Evolutionary conservation across 495 filamentous ascomycete species (phyloP).

Genomic region (Penicillium steckii): DNA sequence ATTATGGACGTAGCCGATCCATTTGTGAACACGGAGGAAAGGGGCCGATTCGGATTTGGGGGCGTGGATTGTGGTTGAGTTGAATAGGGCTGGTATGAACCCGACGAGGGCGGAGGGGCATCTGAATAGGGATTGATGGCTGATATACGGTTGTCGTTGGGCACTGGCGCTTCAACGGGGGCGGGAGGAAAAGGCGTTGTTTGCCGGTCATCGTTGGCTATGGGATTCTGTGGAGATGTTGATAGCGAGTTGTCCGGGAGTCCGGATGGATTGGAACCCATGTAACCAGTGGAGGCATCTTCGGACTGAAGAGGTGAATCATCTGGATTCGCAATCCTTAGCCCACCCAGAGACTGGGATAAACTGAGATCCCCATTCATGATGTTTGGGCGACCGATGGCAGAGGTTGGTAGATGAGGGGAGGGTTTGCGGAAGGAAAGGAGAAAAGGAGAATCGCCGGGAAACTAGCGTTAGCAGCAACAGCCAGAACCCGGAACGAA

Average conservation of each 20-base stretch:
- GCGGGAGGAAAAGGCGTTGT: conserved; percentile 22
- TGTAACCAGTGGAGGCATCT: conserved; percentile 35
- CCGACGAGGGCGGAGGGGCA: conserved; percentile 19
- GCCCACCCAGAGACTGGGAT: conserved; percentile 86
- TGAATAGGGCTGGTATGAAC: conserved; percentile 37
- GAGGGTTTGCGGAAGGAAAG: conserved; percentile 5
- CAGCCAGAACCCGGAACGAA: background rate
- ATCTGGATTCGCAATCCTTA: conserved; percentile 97
- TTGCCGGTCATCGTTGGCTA: conserved; percentile 15
- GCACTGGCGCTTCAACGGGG: conserved; percentile 17
- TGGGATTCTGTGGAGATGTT: conserved; percentile 24
- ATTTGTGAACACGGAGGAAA: conserved; percentile 56
- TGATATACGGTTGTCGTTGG: conserved; percentile 31
- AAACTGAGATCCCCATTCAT: conserved; percentile 95
- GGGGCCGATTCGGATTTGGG: conserved; percentile 47
- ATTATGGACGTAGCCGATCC: conserved; percentile 34
- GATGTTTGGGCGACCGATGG: conserved; percentile 17
- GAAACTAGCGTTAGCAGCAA: background rate
- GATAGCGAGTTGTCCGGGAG: conserved; percentile 27
- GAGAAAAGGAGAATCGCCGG: background rate
- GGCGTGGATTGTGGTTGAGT: conserved; percentile 43
- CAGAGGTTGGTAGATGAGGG: conserved; percentile 7
- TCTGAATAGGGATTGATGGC: conserved; percentile 23
- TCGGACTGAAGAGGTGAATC: conserved; percentile 64
- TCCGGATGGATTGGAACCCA: conserved; percentile 23